Percentiles rank a stretch among this genome's conserved stretches.
These are phyloP conservation scores for Thielaviopsis populi DNA, from an alignment of 2,329 filamentous ascomycete genomes.

Conservation along the genomic window DNA sequence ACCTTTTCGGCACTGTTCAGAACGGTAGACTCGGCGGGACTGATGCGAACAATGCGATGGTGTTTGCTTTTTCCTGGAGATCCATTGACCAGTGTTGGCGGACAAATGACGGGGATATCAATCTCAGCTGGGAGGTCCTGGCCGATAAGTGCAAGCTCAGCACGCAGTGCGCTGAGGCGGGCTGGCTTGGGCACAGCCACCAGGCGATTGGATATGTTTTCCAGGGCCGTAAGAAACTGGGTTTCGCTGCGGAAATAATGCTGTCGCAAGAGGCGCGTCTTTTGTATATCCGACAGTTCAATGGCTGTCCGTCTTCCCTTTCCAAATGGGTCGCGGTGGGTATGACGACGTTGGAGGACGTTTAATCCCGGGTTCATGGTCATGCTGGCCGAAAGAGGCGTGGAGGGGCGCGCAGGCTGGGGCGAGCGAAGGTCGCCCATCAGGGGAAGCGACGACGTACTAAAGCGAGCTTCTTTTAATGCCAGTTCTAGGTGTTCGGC, in stretches of 20 bases:
- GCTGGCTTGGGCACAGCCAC: conserved; percentile 71
- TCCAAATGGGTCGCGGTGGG: conserved; percentile 32
- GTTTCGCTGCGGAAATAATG: conserved; percentile 76
- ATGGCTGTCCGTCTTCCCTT: conserved; percentile 43
- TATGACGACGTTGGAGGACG: conserved; percentile 41
- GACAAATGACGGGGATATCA: conserved; percentile 69
- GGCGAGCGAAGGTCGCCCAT: conserved; percentile 40
- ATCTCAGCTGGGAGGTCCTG: conserved; percentile 72
- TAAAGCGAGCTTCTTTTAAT: conserved; percentile 45
- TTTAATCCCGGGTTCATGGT: conserved; percentile 30
- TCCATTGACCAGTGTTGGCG: conserved; percentile 57
- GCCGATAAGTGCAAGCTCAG: conserved; percentile 65
- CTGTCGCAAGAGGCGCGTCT: conserved; percentile 56
- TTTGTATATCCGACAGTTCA: conserved; percentile 50
- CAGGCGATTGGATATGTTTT: conserved; percentile 72
- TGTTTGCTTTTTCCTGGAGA: conserved; percentile 61
- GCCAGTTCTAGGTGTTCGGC: conserved; percentile 37
- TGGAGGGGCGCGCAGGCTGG: conserved; percentile 33
- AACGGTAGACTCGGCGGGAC: conserved; percentile 70
- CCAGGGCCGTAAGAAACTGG: conserved; percentile 63
- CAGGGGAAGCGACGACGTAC: conserved; percentile 51
- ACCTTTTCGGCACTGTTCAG: conserved; percentile 79
- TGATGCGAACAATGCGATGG: conserved; percentile 69
- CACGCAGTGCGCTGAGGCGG: conserved; percentile 63
- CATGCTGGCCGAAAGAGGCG: conserved; percentile 42